Evolutionary conservation across 495 filamentous ascomycete species (phyloP).

Genomic region (Sporormia fimetaria): DNA sequence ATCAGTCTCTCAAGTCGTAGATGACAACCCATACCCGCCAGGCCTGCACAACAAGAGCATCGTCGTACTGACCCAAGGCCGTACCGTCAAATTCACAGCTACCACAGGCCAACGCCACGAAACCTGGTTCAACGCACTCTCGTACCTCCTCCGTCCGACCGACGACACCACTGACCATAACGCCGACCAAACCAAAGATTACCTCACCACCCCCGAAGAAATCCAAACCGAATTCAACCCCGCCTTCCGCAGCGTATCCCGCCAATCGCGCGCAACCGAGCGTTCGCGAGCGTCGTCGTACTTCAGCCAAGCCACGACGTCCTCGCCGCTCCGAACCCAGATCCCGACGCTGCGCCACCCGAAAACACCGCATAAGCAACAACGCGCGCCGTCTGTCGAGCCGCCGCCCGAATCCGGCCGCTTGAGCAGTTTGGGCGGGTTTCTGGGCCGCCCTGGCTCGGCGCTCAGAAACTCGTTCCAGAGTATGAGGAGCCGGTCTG

Average conservation of each 20-base stretch:
- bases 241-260: slow-evolving; percentile 44
- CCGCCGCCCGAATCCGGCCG: slow-evolving; percentile 22
- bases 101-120: slow-evolving; percentile 88
- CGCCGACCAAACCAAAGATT: slow-evolving; percentile 33
- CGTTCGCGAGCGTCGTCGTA: slow-evolving; percentile 64
- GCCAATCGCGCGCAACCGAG: slow-evolving; percentile 40
- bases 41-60: slow-evolving; percentile 89
- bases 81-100: slow-evolving; percentile 84
- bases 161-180: slow-evolving; percentile 47
- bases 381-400: slow-evolving; percentile 7
- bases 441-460: slow-evolving; percentile 18
- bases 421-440: slow-evolving; percentile 27
- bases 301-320: slow-evolving; percentile 56
- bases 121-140: slow-evolving; percentile 96
- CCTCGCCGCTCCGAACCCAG: slow-evolving; percentile 42
- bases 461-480: slow-evolving; percentile 25
- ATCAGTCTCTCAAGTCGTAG: slow-evolving; percentile 81
- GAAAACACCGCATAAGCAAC: background rate
- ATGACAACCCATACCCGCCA: slow-evolving; percentile 92
- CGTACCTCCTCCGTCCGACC: slow-evolving; percentile 76
- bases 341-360: slow-evolving; percentile 15
- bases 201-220: slow-evolving; percentile 55
- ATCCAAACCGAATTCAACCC: slow-evolving; percentile 90
- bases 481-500: slow-evolving; percentile 23
- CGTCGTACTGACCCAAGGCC: slow-evolving; percentile 77